Evolutionary conservation across 2,329 filamentous ascomycete genomes (phyloP), one percentile per base, ranked within the genome.

Genomic region (Ophiocordyceps camponoti-floridani): DNA sequence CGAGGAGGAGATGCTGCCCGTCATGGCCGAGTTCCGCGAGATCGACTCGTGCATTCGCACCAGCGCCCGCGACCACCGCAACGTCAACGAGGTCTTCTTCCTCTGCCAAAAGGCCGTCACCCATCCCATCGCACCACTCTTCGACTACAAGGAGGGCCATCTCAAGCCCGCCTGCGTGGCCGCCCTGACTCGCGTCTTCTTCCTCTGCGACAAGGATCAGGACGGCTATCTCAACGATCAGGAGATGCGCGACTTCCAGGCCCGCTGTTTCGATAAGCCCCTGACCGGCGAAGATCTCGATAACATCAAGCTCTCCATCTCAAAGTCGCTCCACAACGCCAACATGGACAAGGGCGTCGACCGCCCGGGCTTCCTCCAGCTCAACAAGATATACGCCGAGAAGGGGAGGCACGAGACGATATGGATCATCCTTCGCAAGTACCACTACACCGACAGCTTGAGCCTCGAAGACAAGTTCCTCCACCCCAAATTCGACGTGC

Each of bases 1-100:
- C 41, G 84, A 94, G 55, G 91, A 96, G 60, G 91, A 98, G 66
- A 95, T 98, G 86, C 70, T 96, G 30, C 91, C 91, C 1, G 81
- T 98, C 51, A 95, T 98, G 91, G 82, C 84, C 48, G 91, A 98
- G 64, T 98, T 96, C 65, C 89, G 94, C 58, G 91, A 96, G 62
- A 95, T 98, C 50, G 91, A 98, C 60, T 94, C 88, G 0, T 98
- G 91, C 63, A 96, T 98, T 58, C 77, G 91, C 46, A 87, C 88
- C 9, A 96, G 88, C 62, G 87, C 89, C 18, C 78, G 85, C 53
- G 85, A 94, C 55, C 86, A 94, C 57, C 79, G 82, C 54, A 95
- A 95, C 61, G 84, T 95, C 59, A 94, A 94, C 59, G 88, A 89
- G 61, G 86, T 89, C 47, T 96, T 98, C 66, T 96, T 94, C 56